Conservation (phyloP, 768 basidiomycete genomes). For the Gautieria morchelliformis region DNA sequence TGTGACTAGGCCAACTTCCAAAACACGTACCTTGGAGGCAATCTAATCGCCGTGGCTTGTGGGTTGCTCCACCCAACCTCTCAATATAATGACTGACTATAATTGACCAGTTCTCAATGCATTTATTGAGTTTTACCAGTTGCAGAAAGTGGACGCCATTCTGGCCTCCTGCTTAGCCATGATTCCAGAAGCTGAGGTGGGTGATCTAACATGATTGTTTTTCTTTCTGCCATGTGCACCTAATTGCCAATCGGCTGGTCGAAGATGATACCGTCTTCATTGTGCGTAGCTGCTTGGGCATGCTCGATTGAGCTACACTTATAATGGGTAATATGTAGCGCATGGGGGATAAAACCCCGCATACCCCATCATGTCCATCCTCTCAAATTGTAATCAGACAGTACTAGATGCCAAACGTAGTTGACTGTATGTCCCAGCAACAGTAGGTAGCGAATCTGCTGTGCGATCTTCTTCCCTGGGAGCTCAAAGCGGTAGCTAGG, state of each 20-base stretch:
- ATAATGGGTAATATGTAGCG: slow-evolving; percentile 28
- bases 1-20: slow-evolving; percentile 40
- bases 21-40: slow-evolving; percentile 63
- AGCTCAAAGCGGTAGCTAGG: no score
- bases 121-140: slow-evolving; percentile 59
- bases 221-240: neutral
- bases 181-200: slow-evolving; percentile 50
- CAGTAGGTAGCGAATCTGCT: no score
- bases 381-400: no score
- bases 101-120: slow-evolving; percentile 42
- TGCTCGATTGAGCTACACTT: neutral
- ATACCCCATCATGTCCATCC: no score
- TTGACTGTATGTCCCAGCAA: no score
- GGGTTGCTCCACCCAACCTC: neutral
- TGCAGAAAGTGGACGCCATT: slow-evolving; percentile 67
- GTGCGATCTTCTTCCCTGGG: no score
- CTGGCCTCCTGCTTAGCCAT: slow-evolving; percentile 63
- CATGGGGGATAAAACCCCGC: slow-evolving; percentile 63
- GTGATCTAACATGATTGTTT: neutral
- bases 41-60: slow-evolving; percentile 54
- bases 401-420: no score
- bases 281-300: slow-evolving; percentile 24
- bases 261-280: slow-evolving; percentile 58
- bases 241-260: slow-evolving; percentile 28
- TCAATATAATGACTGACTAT: neutral